Evolutionary conservation across 2,329 filamentous ascomycete genomes (phyloP).

Genomic region (Fusarium napiforme): DNA sequence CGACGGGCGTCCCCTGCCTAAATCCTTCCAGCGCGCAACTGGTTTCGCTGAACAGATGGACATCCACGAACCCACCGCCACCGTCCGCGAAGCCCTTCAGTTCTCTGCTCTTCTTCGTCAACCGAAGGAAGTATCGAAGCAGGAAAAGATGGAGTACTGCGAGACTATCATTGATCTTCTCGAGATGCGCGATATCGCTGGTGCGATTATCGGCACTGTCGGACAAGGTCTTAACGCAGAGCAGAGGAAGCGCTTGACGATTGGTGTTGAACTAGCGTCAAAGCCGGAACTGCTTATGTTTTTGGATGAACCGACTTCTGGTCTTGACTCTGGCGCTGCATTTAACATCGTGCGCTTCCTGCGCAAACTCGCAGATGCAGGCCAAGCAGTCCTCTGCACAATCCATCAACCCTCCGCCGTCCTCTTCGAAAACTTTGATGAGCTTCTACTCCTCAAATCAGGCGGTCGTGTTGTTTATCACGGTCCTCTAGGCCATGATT

Average conservation of each 20-base stretch:
- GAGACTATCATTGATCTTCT: constrained; percentile 75
- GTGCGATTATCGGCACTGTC: constrained; percentile 69
- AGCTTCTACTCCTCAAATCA: constrained; percentile 63
- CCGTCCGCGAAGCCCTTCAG: constrained; percentile 72
- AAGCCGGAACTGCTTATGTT: constrained; percentile 72
- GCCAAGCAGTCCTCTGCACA: constrained; percentile 69
- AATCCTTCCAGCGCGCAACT: constrained; percentile 82
- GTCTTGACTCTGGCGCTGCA: constrained; percentile 67
- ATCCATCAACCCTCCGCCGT: constrained; percentile 69
- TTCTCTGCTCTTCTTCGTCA: constrained; percentile 75
- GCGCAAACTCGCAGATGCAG: constrained; percentile 68
- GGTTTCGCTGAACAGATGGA: constrained; percentile 76
- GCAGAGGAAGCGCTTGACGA: constrained; percentile 66
- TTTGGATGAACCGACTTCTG: constrained; percentile 71
- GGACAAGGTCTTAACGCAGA: constrained; percentile 71
- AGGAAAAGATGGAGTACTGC: constrained; percentile 75
- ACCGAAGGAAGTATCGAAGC: constrained; percentile 62
- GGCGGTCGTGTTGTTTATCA: constrained; percentile 66
- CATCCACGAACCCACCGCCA: constrained; percentile 73
- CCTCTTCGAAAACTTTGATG: constrained; percentile 67
- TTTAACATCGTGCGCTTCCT: constrained; percentile 72
- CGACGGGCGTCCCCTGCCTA: constrained; percentile 76
- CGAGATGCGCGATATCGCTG: constrained; percentile 74
- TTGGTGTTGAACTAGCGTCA: constrained; percentile 65
- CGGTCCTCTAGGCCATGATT: constrained; percentile 64